Base-by-base conservation (phyloP, 2,329 filamentous ascomycete species). In the Penicillium paneum region DNA sequence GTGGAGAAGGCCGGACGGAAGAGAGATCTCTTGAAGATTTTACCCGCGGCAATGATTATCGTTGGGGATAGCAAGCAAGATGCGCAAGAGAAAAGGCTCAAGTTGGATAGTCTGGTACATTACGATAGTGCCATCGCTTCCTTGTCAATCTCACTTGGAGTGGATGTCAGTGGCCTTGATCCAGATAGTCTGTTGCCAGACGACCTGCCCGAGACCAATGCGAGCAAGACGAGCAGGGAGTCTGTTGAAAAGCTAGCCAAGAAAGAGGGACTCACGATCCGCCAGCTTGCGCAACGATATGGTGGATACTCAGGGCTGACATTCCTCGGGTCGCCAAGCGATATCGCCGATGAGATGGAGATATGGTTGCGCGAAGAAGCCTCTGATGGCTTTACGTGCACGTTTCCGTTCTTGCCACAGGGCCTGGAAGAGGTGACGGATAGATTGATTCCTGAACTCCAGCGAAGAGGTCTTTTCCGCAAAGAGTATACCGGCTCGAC, bases 91-190 rank as follows among this genome's bases (percentile, higher is more conserved):
- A 82, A 82, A 64, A 70, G 80, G 3, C 69, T 81, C 3, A 68
- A 76, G 51, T 64, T 83, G 3, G 79, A 82, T 55, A 79, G 77
- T 53, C 62, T 81, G 5, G 79, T 82, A 2, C 78, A 82, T 62
- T 82, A 81, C 43, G 79, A 82, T 42, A 81, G 77, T 59, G 76
- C 76, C 3, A 80, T 83, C 57, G 78, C 79, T 0, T 82, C 79
- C 1, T 64, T 83, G 36, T 81, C 79, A 0, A 71, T 82, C 32
- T 59, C 68, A 0, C 70, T 82, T 1, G 80, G 79, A 1, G 69
- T 69, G 0, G 79, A 83, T 67, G 78, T 71, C 1, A 77, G 78
- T 2, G 67, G 56, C 0, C 77, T 79, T 29, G 79, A 82, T 45
- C 79, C 78, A 0, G 79, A 83, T 58, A 73, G 66, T 0, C 77